These are phyloP conservation scores for Alisma plantagoaquatica DNA, from an alignment of 106 monocot genomes.

Conservation along the genomic window DNA sequence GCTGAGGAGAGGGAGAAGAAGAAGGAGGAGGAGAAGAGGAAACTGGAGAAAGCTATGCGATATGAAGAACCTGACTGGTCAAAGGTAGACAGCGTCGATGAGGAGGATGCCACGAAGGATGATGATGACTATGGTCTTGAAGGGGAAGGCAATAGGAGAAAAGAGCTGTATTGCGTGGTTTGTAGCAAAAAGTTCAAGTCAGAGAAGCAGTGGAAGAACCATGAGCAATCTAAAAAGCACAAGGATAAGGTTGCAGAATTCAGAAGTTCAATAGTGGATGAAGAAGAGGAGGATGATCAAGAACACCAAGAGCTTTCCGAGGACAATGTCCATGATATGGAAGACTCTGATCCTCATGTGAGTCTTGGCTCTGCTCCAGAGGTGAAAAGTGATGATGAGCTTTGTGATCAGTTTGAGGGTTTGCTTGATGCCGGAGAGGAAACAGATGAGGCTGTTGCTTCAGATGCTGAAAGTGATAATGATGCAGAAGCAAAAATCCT, in stretches of 20 bases:
- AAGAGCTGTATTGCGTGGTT: slow-evolving; percentile 80
- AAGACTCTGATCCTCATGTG: slow-evolving; percentile 8
- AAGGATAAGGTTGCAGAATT: slow-evolving; percentile 73
- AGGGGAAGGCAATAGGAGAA: slow-evolving; percentile 28
- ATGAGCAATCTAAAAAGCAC: slow-evolving; percentile 98
- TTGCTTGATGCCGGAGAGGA: slow-evolving; percentile 25
- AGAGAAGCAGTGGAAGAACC: slow-evolving; percentile 97
- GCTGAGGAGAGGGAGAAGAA: slow-evolving; percentile 59
- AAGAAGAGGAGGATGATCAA: slow-evolving; percentile 36
- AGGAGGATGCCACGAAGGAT: neutral
- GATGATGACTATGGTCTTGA: neutral
- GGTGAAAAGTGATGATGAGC: slow-evolving; percentile 12
- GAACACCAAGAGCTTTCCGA: neutral
- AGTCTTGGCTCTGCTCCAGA: slow-evolving; percentile 4
- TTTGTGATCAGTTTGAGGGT: slow-evolving; percentile 40
- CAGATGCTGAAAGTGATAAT: neutral
- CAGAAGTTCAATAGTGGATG: slow-evolving; percentile 39
- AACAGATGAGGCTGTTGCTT: slow-evolving; percentile 13
- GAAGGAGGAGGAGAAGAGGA: slow-evolving; percentile 70
- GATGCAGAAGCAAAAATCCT: slow-evolving; percentile 44
- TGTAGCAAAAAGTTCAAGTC: slow-evolving; percentile 97
- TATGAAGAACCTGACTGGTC: slow-evolving; percentile 87
- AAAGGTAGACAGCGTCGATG: slow-evolving; percentile 33
- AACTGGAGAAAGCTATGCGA: slow-evolving; percentile 46
- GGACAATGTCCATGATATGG: slow-evolving; percentile 19